phyloP scores from a whole-genome alignment of 306 rosid genomes.

The Cicer yamashitae region DNA sequence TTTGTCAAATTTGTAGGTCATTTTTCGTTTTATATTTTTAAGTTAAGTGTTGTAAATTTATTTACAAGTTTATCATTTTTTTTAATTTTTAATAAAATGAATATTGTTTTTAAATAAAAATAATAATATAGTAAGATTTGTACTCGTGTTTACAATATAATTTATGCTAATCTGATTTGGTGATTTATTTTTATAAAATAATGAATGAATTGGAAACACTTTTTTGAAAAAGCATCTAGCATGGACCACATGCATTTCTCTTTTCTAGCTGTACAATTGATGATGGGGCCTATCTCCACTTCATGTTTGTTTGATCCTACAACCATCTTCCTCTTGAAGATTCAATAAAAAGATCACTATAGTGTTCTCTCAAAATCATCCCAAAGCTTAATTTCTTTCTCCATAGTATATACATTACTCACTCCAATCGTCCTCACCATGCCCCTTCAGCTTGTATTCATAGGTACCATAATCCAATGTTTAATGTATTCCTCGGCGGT shows the following conservation, averaged over 20 bases:
- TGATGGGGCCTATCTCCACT: not conserved
- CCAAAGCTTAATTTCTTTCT: not conserved
- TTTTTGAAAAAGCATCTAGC: not conserved
- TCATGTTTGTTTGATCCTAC: not conserved
- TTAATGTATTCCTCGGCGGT: constrained; percentile 36
- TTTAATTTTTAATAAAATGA: too few species aligned
- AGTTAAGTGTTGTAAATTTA: too few species aligned
- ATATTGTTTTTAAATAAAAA: too few species aligned
- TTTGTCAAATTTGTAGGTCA: too few species aligned
- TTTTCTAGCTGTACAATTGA: constrained; percentile 21
- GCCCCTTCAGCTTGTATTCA: constrained; percentile 15
- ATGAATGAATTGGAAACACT: not conserved
- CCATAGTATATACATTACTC: not conserved
- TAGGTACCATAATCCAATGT: constrained; percentile 23
- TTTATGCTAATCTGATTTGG: not conserved
- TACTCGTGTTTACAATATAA: not conserved
- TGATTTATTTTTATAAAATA: not conserved
- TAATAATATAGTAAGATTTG: too few species aligned
- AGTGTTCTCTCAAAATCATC: not conserved
- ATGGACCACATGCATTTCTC: constrained; percentile 20
- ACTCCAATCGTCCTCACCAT: not conserved
- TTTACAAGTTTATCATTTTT: too few species aligned
- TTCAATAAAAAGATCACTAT: not conserved
- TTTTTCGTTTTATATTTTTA: too few species aligned
- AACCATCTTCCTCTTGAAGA: not conserved